Evolutionary conservation across 2,329 filamentous ascomycete genomes (phyloP), one percentile per base, ranked within the genome.

Genomic region (Capronia americana): DNA sequence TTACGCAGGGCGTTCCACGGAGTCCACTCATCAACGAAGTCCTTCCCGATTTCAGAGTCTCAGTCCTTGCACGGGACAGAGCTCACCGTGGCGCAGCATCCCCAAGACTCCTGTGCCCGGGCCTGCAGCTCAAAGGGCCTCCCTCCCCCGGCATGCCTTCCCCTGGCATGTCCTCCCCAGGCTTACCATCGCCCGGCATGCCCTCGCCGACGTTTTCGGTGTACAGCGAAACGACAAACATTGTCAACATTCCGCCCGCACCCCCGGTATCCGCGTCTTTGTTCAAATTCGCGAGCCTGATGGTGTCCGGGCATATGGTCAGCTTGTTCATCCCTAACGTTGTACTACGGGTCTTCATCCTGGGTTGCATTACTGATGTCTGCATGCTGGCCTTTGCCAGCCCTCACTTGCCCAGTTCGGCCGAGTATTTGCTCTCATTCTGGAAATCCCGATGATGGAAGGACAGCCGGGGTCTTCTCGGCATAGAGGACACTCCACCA

Each of bases 291-390:
- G 65, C 66, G 2, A 57, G 61, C 24, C 20, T 66, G 38, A 68
- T 70, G 61, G 61, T 70, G 5, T 66, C 65, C 1, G 66, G 65
- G 32, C 70, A 71, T 34, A 67, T 68, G 63, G 34, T 68, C 23
- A 67, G 65, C 41, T 57, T 61, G 26, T 58, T 71, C 44, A 71
- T 71, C 56, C 68, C 70, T 3, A 63, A 61, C 53, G 67, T 64
- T 20, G 30, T 69, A 12, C n/a, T 69, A 24, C 66, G 70, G 8
- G 20, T 71, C 24, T 63, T 69, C 30, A 59, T 71, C 32, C 34
- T 71, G 30, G 70, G 70, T 7, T 65, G 64, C 17, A 63, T 71
- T 17, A 71, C 70, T 3, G 68, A 71, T 51, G 66, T 69, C 6
- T 68, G 63, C 23, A 65, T 70, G n/a, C 50, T 70, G 23, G 66